Evolutionary conservation across 768 basidiomycete species (phyloP), one percentile per base, ranked within the genome.

Genomic region (Suillus hirtellus): DNA sequence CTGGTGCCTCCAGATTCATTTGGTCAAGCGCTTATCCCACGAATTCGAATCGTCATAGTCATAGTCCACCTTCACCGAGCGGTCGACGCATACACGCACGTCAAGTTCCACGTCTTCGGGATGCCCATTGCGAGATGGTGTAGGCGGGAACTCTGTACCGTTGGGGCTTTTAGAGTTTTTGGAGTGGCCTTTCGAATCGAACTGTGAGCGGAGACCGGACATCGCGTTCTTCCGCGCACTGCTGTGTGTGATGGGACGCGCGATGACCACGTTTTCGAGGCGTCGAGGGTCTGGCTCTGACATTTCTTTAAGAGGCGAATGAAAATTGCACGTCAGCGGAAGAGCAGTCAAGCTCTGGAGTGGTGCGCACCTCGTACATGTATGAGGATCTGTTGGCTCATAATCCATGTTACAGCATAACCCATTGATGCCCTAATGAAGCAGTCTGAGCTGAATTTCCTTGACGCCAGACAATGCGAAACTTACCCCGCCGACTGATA

Each of bases 401-500:
- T 52, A 31, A 52, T 52, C 50, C 50, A 52, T 17, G 50, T 52
- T 52, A 52, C 27, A 2, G 72, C 68, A 65, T 76, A 77, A 50
- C 69, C 78, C n/a, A 76, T 65, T 21, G 75, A 69, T 15, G 70
- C 69, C 37, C 77, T 78, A 64, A 15, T 42, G 24, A 60, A 43
- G 12, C 14, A 21, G 21, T 55, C 37, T 59, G 54, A 37, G 17
- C 27, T 50, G 27, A 52, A 67, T 59, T 47, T 55, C 7, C n/a
- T 55, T 53, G 11, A 24, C 17, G 64, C 12, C 50, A 60, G 35
- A n/a, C 19, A 10, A 12, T 38, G 37, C 19, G 15, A 56, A 53
- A 65, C 83, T 66, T 68, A 86, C 84, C 78, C 84, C 65, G 84
- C 81, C 58, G 81, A 84, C 84, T 86, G 61, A 55, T 60, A 15